Evolutionary conservation across 1,284 basidiomycete genomes (phyloP).

Genomic region (Marasmius oreades): DNA sequence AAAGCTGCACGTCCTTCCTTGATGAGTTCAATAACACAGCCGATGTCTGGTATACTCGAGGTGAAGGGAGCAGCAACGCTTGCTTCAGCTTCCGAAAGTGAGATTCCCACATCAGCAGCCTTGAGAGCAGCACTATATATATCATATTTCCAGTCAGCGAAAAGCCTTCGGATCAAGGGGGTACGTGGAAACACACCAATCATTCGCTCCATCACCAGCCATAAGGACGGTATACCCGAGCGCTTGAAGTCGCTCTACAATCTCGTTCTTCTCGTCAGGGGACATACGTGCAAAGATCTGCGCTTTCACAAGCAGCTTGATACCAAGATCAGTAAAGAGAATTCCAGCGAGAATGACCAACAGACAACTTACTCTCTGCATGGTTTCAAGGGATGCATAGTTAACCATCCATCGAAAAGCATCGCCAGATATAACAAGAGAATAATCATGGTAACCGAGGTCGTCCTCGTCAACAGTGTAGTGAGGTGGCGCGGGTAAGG

Average conservation of each 20-base stretch:
- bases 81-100: slow-evolving; percentile 96
- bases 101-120: slow-evolving; percentile 97
- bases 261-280: slow-evolving; percentile 98
- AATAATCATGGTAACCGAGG: slow-evolving; percentile 82
- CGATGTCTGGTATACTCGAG: slow-evolving; percentile 90
- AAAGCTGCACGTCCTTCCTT: slow-evolving; percentile 93
- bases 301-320: slow-evolving; percentile 95
- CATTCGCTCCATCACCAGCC: slow-evolving; percentile 99
- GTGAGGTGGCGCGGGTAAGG: slow-evolving; percentile 62
- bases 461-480: slow-evolving; percentile 68
- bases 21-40: slow-evolving; percentile 95
- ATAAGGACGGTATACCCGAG: slow-evolving; percentile 97
- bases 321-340: not conserved
- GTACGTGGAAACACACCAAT: slow-evolving; percentile 47
- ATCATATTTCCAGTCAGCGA: not conserved
- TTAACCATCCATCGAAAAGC: slow-evolving; percentile 99
- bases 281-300: slow-evolving; percentile 99
- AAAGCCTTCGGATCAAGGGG: not conserved
- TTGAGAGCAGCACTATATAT: slow-evolving; percentile 77
- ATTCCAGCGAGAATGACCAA: not conserved
- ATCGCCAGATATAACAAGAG: slow-evolving; percentile 93
- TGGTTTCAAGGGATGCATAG: slow-evolving; percentile 88
- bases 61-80: slow-evolving; percentile 99
- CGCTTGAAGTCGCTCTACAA: slow-evolving; percentile 90
- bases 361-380: slow-evolving; percentile 73